A percentile compares a stretch with the other conserved stretches of the same genome.
Conservation (phyloP, 2,329 filamentous ascomycete genomes). For the Aspergillus fructus region DNA sequence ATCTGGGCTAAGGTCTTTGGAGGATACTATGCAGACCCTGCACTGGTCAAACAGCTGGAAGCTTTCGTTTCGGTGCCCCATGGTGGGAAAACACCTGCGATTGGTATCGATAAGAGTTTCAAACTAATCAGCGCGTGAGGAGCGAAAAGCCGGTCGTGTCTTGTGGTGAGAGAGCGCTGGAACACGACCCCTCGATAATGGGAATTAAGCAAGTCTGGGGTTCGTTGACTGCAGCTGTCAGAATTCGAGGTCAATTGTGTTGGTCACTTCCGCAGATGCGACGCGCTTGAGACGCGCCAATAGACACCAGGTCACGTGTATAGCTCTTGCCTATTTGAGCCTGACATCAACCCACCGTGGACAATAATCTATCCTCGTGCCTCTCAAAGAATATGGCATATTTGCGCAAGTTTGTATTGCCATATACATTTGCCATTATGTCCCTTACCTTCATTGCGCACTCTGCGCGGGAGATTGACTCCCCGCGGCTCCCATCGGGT, state of each 20-base stretch:
- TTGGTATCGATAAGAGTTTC: neutral
- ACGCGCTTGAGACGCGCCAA: constrained; percentile 20
- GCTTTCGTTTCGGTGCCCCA: constrained; percentile 29
- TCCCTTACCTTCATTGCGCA: neutral
- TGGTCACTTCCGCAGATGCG: constrained; percentile 1
- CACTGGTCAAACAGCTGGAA: constrained; percentile 46
- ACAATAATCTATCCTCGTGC: neutral
- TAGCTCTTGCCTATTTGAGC: neutral
- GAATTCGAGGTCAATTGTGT: neutral
- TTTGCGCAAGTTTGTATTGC: neutral
- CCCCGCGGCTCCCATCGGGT: neutral
- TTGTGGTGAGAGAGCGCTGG: neutral
- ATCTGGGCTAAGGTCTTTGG: constrained; percentile 39
- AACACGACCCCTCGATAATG: neutral
- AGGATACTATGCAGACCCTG: constrained; percentile 47
- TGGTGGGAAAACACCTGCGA: constrained; percentile 16
- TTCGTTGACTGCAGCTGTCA: neutral
- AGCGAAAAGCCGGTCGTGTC: neutral
- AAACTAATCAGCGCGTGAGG: neutral
- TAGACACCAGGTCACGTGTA: constrained; percentile 28
- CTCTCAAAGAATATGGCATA: neutral
- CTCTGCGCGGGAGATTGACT: neutral
- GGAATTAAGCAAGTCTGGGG: neutral
- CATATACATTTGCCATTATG: neutral
- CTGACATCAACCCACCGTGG: neutral